Percentiles rank a stretch among this genome's conserved stretches.
Evolutionary conservation across 2,329 filamentous ascomycete species (phyloP).

Genomic region (Fusarium sp.): DNA sequence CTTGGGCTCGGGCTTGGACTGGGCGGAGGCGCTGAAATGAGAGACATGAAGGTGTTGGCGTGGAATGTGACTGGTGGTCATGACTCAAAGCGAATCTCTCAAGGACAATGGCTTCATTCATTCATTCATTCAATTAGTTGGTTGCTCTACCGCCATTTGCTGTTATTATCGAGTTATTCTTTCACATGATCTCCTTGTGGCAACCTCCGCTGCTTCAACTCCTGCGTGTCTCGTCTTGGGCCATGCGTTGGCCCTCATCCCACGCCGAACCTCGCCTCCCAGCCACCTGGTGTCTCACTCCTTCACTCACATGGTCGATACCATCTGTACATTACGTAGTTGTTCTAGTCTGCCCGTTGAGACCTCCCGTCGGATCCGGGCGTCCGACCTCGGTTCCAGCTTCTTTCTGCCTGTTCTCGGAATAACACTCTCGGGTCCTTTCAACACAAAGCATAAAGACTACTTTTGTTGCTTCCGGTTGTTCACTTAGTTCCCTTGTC

Average conservation of each 20-base stretch:
- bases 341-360: background rate
- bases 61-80: conserved; percentile 44
- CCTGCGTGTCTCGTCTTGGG: conserved; percentile 36
- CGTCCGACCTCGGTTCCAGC: conserved; percentile 16
- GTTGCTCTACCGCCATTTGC: conserved; percentile 14
- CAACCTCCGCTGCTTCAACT: conserved; percentile 34
- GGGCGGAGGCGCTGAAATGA: conserved; percentile 25
- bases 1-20: conserved; percentile 34
- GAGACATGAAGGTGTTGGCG: conserved; percentile 33
- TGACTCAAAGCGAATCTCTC: conserved; percentile 41
- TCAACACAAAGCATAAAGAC: conserved; percentile 22
- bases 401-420: conserved; percentile 10
- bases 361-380: background rate
- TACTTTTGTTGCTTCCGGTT: conserved; percentile 11
- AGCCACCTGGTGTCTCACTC: conserved; percentile 43
- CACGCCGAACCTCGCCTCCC: conserved; percentile 26
- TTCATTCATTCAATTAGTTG: background rate
- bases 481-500: background rate
- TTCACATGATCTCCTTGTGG: conserved; percentile 43
- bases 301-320: conserved; percentile 11
- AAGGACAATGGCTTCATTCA: conserved; percentile 32
- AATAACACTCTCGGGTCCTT: conserved; percentile 9
- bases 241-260: conserved; percentile 36
- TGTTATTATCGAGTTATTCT: background rate
- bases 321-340: background rate